A percentile compares a stretch with the other conserved stretches of the same genome.
Conservation (phyloP, 352 stramenopile species). For the Phytopythium ostracodes region DNA sequence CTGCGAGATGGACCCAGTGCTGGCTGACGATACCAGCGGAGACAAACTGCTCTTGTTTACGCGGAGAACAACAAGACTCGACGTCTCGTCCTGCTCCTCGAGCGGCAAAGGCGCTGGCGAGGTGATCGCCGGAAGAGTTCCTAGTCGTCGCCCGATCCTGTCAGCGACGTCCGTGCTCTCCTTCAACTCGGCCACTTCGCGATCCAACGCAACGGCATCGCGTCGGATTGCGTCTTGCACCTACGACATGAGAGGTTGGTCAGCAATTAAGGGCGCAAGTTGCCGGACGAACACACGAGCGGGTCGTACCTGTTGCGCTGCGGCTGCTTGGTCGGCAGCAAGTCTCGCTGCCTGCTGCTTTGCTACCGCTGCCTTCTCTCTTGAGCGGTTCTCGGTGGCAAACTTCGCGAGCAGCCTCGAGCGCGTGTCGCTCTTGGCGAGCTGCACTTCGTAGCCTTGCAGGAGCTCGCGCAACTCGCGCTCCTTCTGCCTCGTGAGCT, state of each 20-base stretch:
- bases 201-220: constrained; percentile 7
- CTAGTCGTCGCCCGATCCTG: constrained; percentile 38
- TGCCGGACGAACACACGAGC: too few relatives aligned
- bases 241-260: not conserved
- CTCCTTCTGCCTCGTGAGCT: constrained; percentile 45
- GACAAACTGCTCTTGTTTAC: constrained; percentile 23
- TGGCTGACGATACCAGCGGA: not conserved
- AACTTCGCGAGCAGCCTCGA: constrained; percentile 43
- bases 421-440: constrained; percentile 42
- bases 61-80: constrained; percentile 41
- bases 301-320: constrained; percentile 5
- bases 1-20: not conserved
- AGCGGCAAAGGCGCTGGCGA: constrained; percentile 17
- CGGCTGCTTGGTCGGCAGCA: constrained; percentile 4
- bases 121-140: constrained; percentile 56
- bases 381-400: constrained; percentile 29
- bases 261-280: not conserved
- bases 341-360: constrained; percentile 3
- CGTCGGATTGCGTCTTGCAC: constrained; percentile 3
- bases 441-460: constrained; percentile 35
- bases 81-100: constrained; percentile 57
- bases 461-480: constrained; percentile 38
- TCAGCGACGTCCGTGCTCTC: constrained; percentile 30
- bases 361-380: constrained; percentile 14
- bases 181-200: constrained; percentile 24